Evolutionary conservation across 2,329 filamentous ascomycete species (phyloP).

Genomic region (Taxawa tesnikishii): DNA sequence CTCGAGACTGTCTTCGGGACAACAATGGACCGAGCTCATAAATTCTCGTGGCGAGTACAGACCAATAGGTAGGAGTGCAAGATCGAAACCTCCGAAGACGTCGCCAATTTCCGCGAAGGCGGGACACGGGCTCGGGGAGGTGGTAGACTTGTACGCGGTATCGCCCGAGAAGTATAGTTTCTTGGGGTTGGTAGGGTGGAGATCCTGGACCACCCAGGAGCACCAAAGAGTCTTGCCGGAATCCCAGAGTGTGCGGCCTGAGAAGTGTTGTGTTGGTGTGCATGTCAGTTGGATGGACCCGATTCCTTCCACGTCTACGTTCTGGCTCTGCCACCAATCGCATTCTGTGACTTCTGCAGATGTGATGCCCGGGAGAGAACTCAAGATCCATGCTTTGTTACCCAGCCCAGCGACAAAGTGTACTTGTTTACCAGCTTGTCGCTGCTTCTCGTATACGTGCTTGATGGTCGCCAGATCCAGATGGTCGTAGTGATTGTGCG

Average conservation of each 20-base stretch:
- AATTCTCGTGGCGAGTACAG: slow-evolving; percentile 33
- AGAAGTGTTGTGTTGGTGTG: slow-evolving; percentile 36
- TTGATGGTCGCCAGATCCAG: slow-evolving; percentile 35
- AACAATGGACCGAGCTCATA: slow-evolving; percentile 33
- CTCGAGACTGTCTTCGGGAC: slow-evolving; percentile 33
- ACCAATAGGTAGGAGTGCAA: slow-evolving; percentile 37
- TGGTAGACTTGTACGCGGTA: slow-evolving; percentile 32
- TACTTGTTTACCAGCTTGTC: slow-evolving; percentile 19
- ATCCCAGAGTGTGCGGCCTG: slow-evolving; percentile 28
- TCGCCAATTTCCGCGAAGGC: slow-evolving; percentile 36
- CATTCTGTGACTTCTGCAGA: slow-evolving; percentile 30
- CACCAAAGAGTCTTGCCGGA: slow-evolving; percentile 34
- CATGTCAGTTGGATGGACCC: slow-evolving; percentile 31
- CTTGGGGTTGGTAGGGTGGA: slow-evolving; percentile 13
- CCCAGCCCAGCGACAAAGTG: slow-evolving; percentile 32
- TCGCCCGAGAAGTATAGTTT: slow-evolving; percentile 37
- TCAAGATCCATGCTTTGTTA: slow-evolving; percentile 24
- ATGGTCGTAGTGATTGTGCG: slow-evolving; percentile 47
- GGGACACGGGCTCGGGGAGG: slow-evolving; percentile 30
- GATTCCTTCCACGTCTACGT: slow-evolving; percentile 19
- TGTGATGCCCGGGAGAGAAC: slow-evolving; percentile 23
- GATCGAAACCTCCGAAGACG: slow-evolving; percentile 34
- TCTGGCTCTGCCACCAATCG: slow-evolving; percentile 38
- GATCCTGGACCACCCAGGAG: slow-evolving; percentile 30
- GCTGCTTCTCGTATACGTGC: slow-evolving; percentile 22